Evolutionary conservation across 2,329 filamentous ascomycete genomes (phyloP).

Genomic region (Dactylellina haptotyla): DNA sequence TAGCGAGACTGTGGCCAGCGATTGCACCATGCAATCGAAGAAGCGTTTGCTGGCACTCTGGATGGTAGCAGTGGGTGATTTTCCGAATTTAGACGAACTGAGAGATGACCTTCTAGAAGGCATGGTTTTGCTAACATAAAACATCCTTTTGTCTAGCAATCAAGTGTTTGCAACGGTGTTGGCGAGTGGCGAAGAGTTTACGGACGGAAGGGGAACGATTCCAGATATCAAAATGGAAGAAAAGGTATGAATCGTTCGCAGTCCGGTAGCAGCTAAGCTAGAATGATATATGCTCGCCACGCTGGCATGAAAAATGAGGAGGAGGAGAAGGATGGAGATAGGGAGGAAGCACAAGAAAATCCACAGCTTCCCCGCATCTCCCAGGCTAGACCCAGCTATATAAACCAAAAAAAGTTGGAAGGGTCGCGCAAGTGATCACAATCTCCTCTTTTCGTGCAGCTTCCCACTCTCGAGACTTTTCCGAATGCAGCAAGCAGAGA

Average conservation of each 20-base stretch:
- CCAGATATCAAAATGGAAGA: no score
- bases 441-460: slow-evolving; percentile 15
- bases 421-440: slow-evolving; percentile 51
- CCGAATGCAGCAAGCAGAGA: slow-evolving; percentile 18
- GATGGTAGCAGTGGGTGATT: slow-evolving; percentile 24
- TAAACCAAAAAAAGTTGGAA: slow-evolving; percentile 29
- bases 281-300: no score
- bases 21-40: slow-evolving; percentile 44
- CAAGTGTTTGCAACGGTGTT: no score
- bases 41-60: slow-evolving; percentile 45
- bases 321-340: background rate
- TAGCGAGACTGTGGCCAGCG: slow-evolving; percentile 44
- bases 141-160: slow-evolving; percentile 31
- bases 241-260: no score
- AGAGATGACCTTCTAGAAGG: slow-evolving; percentile 10
- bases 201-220: no score
- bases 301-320: background rate
- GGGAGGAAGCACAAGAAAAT: background rate
- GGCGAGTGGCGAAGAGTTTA: no score
- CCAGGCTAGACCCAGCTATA: slow-evolving; percentile 13
- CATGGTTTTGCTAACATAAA: slow-evolving; percentile 40
- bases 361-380: slow-evolving; percentile 36
- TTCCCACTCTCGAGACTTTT: slow-evolving; percentile 13
- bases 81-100: slow-evolving; percentile 16
- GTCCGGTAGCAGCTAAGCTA: no score